phyloP scores from a whole-genome alignment of 345 rosid species.

The Luvunga scandens region DNA sequence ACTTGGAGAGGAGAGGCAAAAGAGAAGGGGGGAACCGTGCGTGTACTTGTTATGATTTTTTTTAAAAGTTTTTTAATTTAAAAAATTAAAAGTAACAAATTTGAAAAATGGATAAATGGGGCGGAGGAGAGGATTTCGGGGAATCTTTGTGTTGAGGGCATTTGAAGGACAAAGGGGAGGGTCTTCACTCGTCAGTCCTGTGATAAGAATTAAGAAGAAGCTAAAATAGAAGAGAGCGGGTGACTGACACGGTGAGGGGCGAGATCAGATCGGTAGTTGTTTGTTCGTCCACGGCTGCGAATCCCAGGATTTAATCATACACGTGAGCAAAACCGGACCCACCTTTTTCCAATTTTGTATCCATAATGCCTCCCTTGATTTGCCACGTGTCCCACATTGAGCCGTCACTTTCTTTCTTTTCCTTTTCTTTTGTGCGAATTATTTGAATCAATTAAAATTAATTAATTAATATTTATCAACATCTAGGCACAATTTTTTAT shows the following conservation, averaged over 20 bases:
- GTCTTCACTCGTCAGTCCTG: too few relatives aligned
- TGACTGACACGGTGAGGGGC: background rate
- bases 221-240: background rate
- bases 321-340: slow-evolving; percentile 34
- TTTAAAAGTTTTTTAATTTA: too few relatives aligned
- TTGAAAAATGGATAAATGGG: background rate
- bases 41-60: background rate
- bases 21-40: slow-evolving; percentile 12
- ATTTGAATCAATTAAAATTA: too few relatives aligned
- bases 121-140: slow-evolving; percentile 19
- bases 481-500: too few relatives aligned
- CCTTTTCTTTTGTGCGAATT: too few relatives aligned
- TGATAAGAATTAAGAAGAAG: too few relatives aligned
- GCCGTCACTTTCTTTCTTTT: background rate
- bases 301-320: slow-evolving; percentile 28
- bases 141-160: slow-evolving; percentile 19
- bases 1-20: background rate
- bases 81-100: background rate
- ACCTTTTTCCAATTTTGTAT: background rate
- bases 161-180: background rate
- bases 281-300: slow-evolving; percentile 22
- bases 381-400: slow-evolving; percentile 18
- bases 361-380: slow-evolving; percentile 11
- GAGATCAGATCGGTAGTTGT: slow-evolving; percentile 30
- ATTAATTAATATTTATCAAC: too few relatives aligned